Base-by-base conservation (phyloP, 495 filamentous ascomycete species). In the Ramalina intermedia region DNA sequence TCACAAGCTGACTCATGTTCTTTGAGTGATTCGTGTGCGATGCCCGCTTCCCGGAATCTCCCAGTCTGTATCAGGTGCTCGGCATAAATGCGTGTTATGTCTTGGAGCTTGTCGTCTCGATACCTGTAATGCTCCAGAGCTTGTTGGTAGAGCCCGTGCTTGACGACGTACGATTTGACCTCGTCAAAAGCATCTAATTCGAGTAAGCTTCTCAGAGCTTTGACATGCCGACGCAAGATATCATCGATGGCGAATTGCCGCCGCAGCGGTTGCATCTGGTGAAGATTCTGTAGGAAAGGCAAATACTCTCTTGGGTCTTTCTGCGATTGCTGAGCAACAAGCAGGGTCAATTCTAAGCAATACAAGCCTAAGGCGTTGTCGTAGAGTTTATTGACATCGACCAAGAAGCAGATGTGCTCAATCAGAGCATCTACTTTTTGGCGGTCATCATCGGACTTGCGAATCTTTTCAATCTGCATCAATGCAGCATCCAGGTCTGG, bases 271-370 rank as follows among this genome's bases (percentile, higher is more conserved):
- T 80, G 63, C 58, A 91, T 70, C 45, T 80, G 70, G 60, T 95
- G 87, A 8, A 96, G 73, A 18, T 78, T 80, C 58, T 94, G 86
- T 38, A 96, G 74, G 63, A 94, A 95, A 13, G 91, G 93, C 16
- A 98, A 75, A 55, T 98, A 98, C 67, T 98, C 91, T 53, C 89
- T 72, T 14, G 91, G 91, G 55, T 98, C 91, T 62, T 87, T 85
- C 64, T 98, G 91, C 13, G 89, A 90, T 62, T 95, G 87, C 58
- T 98, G 91, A 5, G 93, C 91, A 37, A 98, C 83, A 43, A 94
- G 69, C 12, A 98, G 69, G 7, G 88, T 82, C 33, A 96, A 77
- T 35, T 94, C 90, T 3, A 98, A 74, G 58, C 95, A 78, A 59
- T 98, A 96, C 2, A 96, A 66, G 20, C 89, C 89, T 14, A 98